phyloP scores from a whole-genome alignment of 148 eudicot species.

The Vaccinium corymbosum region DNA sequence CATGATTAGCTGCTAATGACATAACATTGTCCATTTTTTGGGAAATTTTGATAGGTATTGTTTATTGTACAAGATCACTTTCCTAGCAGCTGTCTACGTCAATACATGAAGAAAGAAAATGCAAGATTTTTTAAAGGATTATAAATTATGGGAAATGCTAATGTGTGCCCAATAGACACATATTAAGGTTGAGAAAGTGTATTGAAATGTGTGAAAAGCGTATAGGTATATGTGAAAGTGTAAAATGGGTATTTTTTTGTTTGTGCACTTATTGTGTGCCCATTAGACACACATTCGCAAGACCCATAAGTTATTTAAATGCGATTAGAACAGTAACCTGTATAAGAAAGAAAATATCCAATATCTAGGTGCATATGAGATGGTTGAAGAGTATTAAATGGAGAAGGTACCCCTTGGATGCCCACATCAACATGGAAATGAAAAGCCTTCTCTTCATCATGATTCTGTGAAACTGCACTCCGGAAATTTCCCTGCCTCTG shows the following conservation, averaged over 20 bases:
- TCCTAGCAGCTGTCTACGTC: background rate
- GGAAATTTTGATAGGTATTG: background rate
- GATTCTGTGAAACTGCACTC: conserved; percentile 22
- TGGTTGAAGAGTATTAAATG: conserved; percentile 14
- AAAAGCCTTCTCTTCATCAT: conserved; percentile 24
- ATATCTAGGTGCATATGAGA: background rate
- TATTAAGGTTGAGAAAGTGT: too few relatives aligned
- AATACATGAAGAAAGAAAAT: background rate
- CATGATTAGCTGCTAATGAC: background rate
- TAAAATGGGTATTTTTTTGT: too few relatives aligned
- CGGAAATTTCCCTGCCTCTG: conserved; percentile 36
- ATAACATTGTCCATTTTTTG: background rate
- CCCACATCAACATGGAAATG: conserved; percentile 18
- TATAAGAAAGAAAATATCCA: background rate
- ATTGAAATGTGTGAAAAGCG: too few relatives aligned
- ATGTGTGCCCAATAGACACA: too few relatives aligned
- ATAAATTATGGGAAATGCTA: background rate
- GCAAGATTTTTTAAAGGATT: background rate
- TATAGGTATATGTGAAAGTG: too few relatives aligned
- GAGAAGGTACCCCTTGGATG: conserved; percentile 29
- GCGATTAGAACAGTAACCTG: background rate
- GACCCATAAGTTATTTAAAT: background rate
- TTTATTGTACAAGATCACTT: background rate
- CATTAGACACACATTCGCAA: too few relatives aligned
- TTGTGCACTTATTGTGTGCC: too few relatives aligned